A percentile compares a stretch with the other conserved stretches of the same genome.
These are phyloP conservation scores for Quercus engelmannii DNA, from an alignment of 306 rosid species.

Conservation along the genomic window DNA sequence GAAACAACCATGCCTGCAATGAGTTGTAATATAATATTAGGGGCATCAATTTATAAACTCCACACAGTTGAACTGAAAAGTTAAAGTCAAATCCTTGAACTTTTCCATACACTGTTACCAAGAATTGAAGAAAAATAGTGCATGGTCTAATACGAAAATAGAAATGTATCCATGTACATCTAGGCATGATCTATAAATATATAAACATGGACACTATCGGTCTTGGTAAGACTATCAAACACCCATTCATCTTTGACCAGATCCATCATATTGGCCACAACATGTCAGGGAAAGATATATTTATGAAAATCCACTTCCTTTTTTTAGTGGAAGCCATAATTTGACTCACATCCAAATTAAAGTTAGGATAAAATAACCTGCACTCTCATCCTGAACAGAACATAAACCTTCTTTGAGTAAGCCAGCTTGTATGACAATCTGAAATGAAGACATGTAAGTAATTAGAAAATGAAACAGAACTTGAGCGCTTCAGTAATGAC, in stretches of 20 bases:
- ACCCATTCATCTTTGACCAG: background rate
- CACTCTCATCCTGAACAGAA: conserved; percentile 90
- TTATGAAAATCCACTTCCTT: background rate
- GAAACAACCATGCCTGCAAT: conserved; percentile 72
- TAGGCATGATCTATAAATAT: background rate
- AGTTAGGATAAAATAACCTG: conserved; percentile 46
- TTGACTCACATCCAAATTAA: background rate
- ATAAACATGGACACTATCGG: background rate
- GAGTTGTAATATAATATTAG: conserved; percentile 15
- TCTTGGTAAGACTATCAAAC: background rate
- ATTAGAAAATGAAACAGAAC: conserved; percentile 18
- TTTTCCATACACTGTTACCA: background rate
- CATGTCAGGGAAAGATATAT: background rate
- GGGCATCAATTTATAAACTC: conserved; percentile 6
- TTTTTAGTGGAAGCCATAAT: background rate
- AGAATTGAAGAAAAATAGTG: too few species aligned
- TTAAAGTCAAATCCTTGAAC: conserved; percentile 5
- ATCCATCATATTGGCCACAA: background rate
- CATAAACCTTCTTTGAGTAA: conserved; percentile 71
- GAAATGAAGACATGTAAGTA: conserved; percentile 31
- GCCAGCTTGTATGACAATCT: conserved; percentile 70
- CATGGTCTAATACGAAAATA: background rate
- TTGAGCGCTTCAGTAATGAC: background rate
- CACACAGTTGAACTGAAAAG: background rate
- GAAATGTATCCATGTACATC: background rate